Evolutionary conservation across 176 grass and related monocot genomes (phyloP).

Genomic region (Stipa capillata): DNA sequence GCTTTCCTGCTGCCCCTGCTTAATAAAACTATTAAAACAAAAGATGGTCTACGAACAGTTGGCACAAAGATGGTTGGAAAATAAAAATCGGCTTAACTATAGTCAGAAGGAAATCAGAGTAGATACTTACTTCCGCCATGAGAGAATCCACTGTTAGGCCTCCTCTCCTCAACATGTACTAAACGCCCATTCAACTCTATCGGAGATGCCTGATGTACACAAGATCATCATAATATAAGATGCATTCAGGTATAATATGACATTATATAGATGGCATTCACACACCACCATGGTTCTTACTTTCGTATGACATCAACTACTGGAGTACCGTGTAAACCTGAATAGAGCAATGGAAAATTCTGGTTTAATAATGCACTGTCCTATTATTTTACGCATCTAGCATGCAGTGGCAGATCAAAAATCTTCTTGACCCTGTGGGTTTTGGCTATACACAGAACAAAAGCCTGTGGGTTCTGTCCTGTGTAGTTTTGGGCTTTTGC

Average conservation of each 20-base stretch:
- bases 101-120: not conserved
- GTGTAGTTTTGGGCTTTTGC: not conserved
- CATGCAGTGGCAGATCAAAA: not conserved
- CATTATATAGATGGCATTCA: not conserved
- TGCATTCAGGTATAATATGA: not conserved
- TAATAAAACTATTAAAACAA: not conserved
- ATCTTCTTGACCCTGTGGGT: not conserved
- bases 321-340: not conserved
- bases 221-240: constrained; percentile 9
- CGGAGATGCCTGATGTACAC: constrained; percentile 65
- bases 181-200: constrained; percentile 72
- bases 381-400: not conserved
- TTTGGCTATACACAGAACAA: not conserved
- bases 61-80: not conserved
- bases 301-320: not conserved
- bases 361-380: not conserved
- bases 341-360: not conserved
- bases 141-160: constrained; percentile 44
- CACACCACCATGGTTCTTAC: not conserved
- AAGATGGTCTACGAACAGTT: not conserved
- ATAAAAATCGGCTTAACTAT: not conserved
- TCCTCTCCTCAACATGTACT: constrained; percentile 73
- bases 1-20: not conserved
- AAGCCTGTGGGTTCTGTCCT: not conserved
- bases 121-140: constrained; percentile 62